Conservation (phyloP, 1,139 yeast genomes). For the Scheffersomyces cryptocercus region DNA sequence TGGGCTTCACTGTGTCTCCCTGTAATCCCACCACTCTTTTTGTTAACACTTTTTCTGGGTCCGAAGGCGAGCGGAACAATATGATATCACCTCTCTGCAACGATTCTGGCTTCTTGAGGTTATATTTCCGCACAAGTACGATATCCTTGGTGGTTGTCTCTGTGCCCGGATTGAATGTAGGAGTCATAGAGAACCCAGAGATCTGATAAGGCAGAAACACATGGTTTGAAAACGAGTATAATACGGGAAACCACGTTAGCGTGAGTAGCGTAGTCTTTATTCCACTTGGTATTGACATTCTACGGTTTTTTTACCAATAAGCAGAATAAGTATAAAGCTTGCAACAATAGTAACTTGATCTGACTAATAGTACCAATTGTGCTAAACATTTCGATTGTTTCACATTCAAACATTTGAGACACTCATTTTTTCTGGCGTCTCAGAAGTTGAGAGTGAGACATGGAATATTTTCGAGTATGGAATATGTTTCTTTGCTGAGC, state of each 20-base stretch:
- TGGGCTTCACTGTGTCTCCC: slow-evolving; percentile 66
- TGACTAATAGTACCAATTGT: neutral
- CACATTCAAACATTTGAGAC: neutral
- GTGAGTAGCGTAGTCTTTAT: slow-evolving; percentile 29
- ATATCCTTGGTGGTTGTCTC: slow-evolving; percentile 58
- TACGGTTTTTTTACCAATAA: neutral
- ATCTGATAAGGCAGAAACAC: slow-evolving; percentile 73
- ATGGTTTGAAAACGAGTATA: slow-evolving; percentile 67
- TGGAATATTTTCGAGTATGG: too few species aligned
- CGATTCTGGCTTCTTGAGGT: slow-evolving; percentile 47
- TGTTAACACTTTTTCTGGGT: slow-evolving; percentile 72
- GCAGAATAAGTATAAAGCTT: neutral
- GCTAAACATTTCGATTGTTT: neutral
- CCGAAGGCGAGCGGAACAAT: slow-evolving; percentile 72
- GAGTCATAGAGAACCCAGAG: slow-evolving; percentile 88
- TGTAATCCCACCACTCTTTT: slow-evolving; percentile 76
- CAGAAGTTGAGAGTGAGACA: too few species aligned
- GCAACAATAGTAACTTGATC: neutral
- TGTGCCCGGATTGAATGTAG: slow-evolving; percentile 74
- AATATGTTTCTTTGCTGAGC: too few species aligned
- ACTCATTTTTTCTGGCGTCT: too few species aligned
- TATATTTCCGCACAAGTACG: slow-evolving; percentile 69
- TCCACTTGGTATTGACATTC: slow-evolving; percentile 7
- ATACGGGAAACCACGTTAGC: slow-evolving; percentile 77
- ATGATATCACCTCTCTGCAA: slow-evolving; percentile 70